These are phyloP conservation scores for Mariannaea elegans DNA, from an alignment of 2,329 filamentous ascomycete genomes.

Conservation along the genomic window DNA sequence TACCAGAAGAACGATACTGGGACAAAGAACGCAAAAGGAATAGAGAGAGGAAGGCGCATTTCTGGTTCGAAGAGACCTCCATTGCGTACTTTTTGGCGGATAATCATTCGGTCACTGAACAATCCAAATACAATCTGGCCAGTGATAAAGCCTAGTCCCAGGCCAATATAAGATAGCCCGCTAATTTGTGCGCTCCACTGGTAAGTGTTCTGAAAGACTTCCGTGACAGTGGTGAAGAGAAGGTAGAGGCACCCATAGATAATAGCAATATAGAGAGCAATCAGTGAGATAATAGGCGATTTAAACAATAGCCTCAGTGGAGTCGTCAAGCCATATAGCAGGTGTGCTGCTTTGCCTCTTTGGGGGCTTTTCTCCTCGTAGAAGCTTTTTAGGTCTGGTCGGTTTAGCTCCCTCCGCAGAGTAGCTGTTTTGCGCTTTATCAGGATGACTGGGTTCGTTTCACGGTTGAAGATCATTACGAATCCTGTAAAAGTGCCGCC, in stretches of 20 bases:
- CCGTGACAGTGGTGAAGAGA: conserved; percentile 50
- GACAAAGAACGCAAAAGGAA: conserved; percentile 54
- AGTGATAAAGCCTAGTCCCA: conserved; percentile 56
- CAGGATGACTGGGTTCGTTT: conserved; percentile 53
- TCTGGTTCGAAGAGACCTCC: conserved; percentile 42
- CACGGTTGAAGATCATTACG: conserved; percentile 48
- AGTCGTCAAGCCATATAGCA: conserved; percentile 62
- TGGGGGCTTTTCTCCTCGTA: conserved; percentile 48
- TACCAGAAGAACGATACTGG: conserved; percentile 61
- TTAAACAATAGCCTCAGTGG: conserved; percentile 64
- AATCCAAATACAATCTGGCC: conserved; percentile 51
- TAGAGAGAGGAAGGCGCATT: conserved; percentile 53
- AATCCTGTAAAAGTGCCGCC: conserved; percentile 40
- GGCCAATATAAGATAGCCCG: conserved; percentile 59
- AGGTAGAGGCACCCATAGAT: conserved; percentile 65
- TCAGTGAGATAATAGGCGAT: conserved; percentile 58
- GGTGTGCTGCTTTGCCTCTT: conserved; percentile 35
- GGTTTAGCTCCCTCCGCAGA: conserved; percentile 44
- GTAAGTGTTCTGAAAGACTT: conserved; percentile 54
- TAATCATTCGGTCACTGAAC: conserved; percentile 36
- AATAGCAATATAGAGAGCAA: conserved; percentile 63
- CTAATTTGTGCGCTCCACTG: conserved; percentile 54
- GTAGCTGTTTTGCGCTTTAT: conserved; percentile 50
- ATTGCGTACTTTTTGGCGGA: conserved; percentile 33
- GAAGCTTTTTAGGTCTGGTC: no score